These are phyloP conservation scores for Aphanomyces astaci DNA, from an alignment of 352 stramenopile species.

Conservation along the genomic window DNA sequence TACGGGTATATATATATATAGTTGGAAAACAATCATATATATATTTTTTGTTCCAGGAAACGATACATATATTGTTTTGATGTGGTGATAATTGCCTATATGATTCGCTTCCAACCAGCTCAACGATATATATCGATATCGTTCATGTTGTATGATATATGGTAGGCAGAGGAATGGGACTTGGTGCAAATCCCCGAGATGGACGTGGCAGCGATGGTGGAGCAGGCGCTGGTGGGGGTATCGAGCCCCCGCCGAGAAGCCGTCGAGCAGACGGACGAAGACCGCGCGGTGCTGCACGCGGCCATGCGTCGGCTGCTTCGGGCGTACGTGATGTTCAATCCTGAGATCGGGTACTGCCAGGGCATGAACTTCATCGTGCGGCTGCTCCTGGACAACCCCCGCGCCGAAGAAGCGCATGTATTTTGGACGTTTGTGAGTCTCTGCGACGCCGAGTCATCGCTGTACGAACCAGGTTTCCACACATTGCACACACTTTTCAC, in stretches of 20 bases:
- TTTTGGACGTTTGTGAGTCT: slow-evolving; percentile 80
- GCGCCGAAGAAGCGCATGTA: slow-evolving; percentile 58
- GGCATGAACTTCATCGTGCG: slow-evolving; percentile 82
- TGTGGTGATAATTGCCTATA: too few relatives aligned
- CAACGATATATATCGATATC: too few relatives aligned
- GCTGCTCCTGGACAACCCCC: slow-evolving; percentile 53
- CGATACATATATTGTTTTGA: too few relatives aligned
- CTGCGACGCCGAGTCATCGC: slow-evolving; percentile 57
- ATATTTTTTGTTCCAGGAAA: too few relatives aligned
- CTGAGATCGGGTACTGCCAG: slow-evolving; percentile 75
- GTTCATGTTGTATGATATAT: too few relatives aligned
- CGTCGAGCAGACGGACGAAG: slow-evolving; percentile 9
- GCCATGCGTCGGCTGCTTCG: slow-evolving; percentile 69
- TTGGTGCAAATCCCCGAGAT: slow-evolving; percentile 7
- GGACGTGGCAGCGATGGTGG: slow-evolving; percentile 7
- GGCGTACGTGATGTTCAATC: slow-evolving; percentile 76
- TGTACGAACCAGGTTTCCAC: slow-evolving; percentile 69
- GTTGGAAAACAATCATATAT: too few relatives aligned
- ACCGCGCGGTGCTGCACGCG: slow-evolving; percentile 35
- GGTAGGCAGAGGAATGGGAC: slow-evolving; percentile 15
- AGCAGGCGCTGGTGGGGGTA: background rate
- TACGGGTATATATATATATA: too few relatives aligned
- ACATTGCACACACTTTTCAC: slow-evolving; percentile 55
- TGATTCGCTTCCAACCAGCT: too few relatives aligned
- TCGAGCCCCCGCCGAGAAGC: slow-evolving; percentile 7